phyloP scores from a whole-genome alignment of 306 rosid species.

The Vigna angularis region DNA sequence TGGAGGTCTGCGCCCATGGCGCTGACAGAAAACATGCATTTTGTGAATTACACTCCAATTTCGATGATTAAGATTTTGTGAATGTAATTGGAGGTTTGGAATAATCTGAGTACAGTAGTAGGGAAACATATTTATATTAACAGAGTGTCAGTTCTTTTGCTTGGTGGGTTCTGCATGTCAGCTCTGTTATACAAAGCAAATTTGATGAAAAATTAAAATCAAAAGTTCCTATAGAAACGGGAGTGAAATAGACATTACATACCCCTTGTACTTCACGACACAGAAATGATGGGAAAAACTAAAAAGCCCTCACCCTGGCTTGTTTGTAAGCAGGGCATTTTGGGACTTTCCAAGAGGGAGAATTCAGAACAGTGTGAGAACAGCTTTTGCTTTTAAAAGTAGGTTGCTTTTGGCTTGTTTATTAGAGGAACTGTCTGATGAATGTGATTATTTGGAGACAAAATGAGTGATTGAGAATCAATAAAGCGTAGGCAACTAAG shows the following conservation, averaged over 20 bases:
- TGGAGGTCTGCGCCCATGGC: background rate
- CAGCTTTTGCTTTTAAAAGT: constrained; percentile 76
- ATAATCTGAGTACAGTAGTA: background rate
- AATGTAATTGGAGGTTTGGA: constrained; percentile 15
- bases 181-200: constrained; percentile 9
- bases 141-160: background rate
- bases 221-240: constrained; percentile 34
- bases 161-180: constrained; percentile 32
- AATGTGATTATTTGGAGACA: constrained; percentile 59
- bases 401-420: constrained; percentile 60
- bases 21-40: constrained; percentile 7
- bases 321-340: constrained; percentile 26
- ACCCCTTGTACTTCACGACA: constrained; percentile 36
- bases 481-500: constrained; percentile 57
- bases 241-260: constrained; percentile 47
- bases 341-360: constrained; percentile 32
- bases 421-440: constrained; percentile 54
- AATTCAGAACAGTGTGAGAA: constrained; percentile 40
- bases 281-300: constrained; percentile 43
- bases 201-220: constrained; percentile 3
- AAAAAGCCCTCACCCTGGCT: constrained; percentile 34
- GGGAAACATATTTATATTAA: constrained; percentile 10
- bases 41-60: constrained; percentile 6
- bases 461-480: constrained; percentile 64
- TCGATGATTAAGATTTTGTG: constrained; percentile 22